These are phyloP conservation scores for Pestalotiopsis sp. DNA, from an alignment of 2,329 filamentous ascomycete genomes.

Conservation along the genomic window DNA sequence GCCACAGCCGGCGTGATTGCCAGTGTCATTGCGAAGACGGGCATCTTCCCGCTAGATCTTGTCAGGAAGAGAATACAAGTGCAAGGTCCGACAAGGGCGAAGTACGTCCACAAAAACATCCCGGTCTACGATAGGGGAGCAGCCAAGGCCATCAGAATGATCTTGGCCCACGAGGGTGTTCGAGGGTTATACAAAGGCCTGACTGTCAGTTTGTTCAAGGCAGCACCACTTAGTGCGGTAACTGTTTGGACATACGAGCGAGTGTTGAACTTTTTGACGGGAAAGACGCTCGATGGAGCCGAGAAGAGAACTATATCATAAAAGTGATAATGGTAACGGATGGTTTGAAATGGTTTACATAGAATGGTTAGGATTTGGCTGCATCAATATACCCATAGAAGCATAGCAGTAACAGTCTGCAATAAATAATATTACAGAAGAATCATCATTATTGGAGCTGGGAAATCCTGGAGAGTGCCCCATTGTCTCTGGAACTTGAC, in stretches of 20 bases:
- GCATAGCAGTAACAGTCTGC: neutral
- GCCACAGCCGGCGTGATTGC: conserved; percentile 81
- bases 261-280: conserved; percentile 63
- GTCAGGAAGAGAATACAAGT: conserved; percentile 93
- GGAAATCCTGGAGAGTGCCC: neutral
- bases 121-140: conserved; percentile 77
- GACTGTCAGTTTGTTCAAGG: conserved; percentile 87
- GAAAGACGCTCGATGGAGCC: conserved; percentile 21
- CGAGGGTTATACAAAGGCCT: conserved; percentile 86
- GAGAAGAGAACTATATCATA: neutral
- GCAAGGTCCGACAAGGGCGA: conserved; percentile 80
- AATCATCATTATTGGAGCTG: neutral
- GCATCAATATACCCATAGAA: conserved; percentile 18
- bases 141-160: conserved; percentile 65
- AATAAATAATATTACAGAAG: neutral
- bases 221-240: conserved; percentile 88
- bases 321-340: neutral
- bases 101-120: conserved; percentile 86
- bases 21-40: conserved; percentile 82
- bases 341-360: neutral
- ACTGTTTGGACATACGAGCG: conserved; percentile 96
- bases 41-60: conserved; percentile 89
- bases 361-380: neutral
- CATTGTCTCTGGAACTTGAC: no score
- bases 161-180: conserved; percentile 73